phyloP scores from a whole-genome alignment of 305 asterid genomes.

The Solanum hybrid region DNA sequence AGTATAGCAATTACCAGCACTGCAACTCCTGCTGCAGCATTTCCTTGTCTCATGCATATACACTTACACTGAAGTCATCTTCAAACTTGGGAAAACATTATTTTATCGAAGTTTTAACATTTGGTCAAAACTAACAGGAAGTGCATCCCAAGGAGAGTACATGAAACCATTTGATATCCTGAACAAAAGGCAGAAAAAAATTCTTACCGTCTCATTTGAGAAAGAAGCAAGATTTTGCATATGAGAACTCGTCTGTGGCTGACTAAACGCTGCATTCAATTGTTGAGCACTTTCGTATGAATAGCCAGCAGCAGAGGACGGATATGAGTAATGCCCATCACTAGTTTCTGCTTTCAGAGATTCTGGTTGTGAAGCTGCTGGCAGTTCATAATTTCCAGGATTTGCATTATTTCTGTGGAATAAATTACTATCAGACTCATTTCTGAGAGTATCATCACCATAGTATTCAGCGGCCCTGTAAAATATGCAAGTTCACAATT shows the following conservation, averaged over 20 bases:
- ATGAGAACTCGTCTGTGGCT: slow-evolving; percentile 51
- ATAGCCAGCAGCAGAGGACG: slow-evolving; percentile 61
- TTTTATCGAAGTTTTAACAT: neutral
- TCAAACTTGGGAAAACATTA: neutral
- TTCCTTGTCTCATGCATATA: neutral
- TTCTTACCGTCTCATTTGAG: slow-evolving; percentile 56
- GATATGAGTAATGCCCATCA: slow-evolving; percentile 53
- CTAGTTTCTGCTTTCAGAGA: slow-evolving; percentile 58
- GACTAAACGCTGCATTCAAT: slow-evolving; percentile 44
- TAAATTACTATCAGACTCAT: slow-evolving; percentile 54
- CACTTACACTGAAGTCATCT: neutral
- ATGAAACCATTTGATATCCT: neutral
- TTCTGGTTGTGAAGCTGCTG: slow-evolving; percentile 63
- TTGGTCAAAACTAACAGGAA: neutral
- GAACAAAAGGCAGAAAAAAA: neutral
- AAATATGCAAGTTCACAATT: neutral
- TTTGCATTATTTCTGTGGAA: slow-evolving; percentile 46
- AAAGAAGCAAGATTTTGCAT: slow-evolving; percentile 63
- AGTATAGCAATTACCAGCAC: neutral
- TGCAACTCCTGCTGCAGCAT: neutral
- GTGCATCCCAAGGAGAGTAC: neutral
- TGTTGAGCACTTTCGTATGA: slow-evolving; percentile 54
- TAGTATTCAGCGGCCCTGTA: slow-evolving; percentile 64
- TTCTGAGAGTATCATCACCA: slow-evolving; percentile 58
- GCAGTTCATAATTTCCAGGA: slow-evolving; percentile 50